These are phyloP conservation scores for Heliamphora pulchella DNA, from an alignment of 179 eudicot genomes.

Conservation along the genomic window DNA sequence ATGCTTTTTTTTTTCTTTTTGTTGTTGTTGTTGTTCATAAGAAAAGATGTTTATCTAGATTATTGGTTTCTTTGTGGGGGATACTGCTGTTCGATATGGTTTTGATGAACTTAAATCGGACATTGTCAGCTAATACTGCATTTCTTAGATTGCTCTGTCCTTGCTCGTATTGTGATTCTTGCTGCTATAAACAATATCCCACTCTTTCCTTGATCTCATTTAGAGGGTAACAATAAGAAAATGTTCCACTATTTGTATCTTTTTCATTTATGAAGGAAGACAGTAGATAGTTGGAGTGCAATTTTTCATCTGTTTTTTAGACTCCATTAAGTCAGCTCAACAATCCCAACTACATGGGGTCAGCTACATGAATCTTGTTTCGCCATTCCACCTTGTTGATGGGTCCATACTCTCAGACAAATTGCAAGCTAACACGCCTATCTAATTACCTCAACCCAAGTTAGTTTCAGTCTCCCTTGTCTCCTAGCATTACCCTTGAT, in stretches of 20 bases:
- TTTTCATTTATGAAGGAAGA: not conserved
- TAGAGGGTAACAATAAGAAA: not conserved
- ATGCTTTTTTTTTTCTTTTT: not conserved
- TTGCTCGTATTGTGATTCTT: not conserved
- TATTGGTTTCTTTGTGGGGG: not conserved
- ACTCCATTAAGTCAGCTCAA: not conserved
- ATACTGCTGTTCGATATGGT: not conserved
- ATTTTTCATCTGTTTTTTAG: not conserved
- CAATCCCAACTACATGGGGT: constrained; percentile 6
- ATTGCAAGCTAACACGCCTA: not conserved
- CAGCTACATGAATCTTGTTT: not conserved
- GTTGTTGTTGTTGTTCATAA: not conserved
- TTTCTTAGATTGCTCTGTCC: not conserved
- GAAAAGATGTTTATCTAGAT: constrained; percentile 4
- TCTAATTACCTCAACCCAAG: not conserved
- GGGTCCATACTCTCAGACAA: not conserved
- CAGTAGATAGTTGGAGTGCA: not conserved
- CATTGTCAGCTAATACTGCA: not conserved
- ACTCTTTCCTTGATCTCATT: not conserved
- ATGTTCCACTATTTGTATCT: not conserved
- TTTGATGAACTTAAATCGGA: not conserved
- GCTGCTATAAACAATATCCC: not conserved
- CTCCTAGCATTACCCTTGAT: not conserved
- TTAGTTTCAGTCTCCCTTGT: not conserved
- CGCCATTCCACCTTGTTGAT: not conserved